Base-by-base conservation (phyloP, 768 basidiomycete species). In the Trametes coccinea region DNA sequence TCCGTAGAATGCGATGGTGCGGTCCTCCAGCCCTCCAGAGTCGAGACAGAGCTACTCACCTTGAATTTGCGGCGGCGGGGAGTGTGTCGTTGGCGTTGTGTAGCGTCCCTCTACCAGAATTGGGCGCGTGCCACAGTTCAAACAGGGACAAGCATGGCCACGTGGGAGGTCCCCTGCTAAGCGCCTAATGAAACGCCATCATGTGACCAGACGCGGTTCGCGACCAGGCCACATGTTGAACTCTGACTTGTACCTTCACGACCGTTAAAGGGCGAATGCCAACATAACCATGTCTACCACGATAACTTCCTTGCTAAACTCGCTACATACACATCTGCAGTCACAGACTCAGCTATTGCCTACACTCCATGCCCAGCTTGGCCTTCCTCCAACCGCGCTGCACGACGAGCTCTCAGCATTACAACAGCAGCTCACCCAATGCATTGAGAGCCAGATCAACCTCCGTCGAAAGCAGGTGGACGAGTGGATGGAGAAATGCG, bases 281-380 rank as follows among this genome's bases (percentile, higher is more conserved):
- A 34, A 44, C 49, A 5, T n/a, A 49, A 53, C 33, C 44, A 67
- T 67, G 67, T 74, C 98, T 93, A 70, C 95, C 87, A 76, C 97
- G 90, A 60, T 92, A 49, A 90, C 87, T 40, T 79, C 87, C 10
- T 80, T 93, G 14, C 80, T 94, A 8, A 85, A 89, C 71, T 88
- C 90, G 22, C 73, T 95, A 30, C 90, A 93, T 65, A 81, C 85
- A 2, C 89, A 91, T 72, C 77, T 94, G 5, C 89, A 90, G 72
- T 76, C 86, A 1, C 93, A 95, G 74, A 92, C 91, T 0, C 87
- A 90, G 63, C 79, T 92, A 34, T 78, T 96, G 2, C 92, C 92
- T 14, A 85, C 87, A 6, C 79, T 96, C 4, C 93, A 95, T 73
- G 80, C 84, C 0, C 92, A 92, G 69, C 89, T 96, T 14, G 93